A percentile compares a stretch with the other conserved stretches of the same genome.
These are phyloP conservation scores for Pilobolus umbonatus DNA, from an alignment of 192 early-diverging fungal species.

Conservation along the genomic window DNA sequence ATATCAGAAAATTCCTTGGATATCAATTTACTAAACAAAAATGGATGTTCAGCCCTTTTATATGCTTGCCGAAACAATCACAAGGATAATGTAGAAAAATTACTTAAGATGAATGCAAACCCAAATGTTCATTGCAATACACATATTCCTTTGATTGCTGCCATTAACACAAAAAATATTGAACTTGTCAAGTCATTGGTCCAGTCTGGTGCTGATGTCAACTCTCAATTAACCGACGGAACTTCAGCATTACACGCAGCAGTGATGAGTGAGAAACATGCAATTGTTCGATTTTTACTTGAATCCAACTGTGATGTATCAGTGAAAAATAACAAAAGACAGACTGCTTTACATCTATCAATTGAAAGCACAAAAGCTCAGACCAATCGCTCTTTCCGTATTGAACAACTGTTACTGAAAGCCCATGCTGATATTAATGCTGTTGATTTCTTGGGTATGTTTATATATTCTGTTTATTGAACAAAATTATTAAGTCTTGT, in stretches of 20 bases:
- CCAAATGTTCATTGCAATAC: neutral
- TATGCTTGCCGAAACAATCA: conserved; percentile 4
- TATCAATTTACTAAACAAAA: conserved; percentile 17
- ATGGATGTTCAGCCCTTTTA: conserved; percentile 5
- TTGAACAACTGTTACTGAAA: conserved; percentile 42
- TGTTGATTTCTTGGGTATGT: conserved; percentile 37
- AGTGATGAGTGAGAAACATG: conserved; percentile 32
- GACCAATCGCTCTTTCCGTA: conserved; percentile 39
- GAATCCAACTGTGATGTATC: conserved; percentile 35
- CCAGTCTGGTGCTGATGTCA: conserved; percentile 11
- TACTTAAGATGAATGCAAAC: conserved; percentile 16
- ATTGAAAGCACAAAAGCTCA: conserved; percentile 41
- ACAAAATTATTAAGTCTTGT: neutral
- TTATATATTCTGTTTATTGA: too few relatives aligned
- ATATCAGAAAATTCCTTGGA: neutral
- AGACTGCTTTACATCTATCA: conserved; percentile 48
- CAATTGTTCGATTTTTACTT: conserved; percentile 38
- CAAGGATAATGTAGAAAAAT: neutral
- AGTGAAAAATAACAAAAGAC: conserved; percentile 17
- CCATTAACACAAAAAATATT: conserved; percentile 10
- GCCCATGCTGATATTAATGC: conserved; percentile 46
- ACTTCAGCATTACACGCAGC: conserved; percentile 41
- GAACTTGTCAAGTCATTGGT: conserved; percentile 11
- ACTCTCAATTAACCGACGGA: conserved; percentile 3
- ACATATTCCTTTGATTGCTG: conserved; percentile 17